Base-by-base conservation (phyloP, 2,329 filamentous ascomycete genomes). In the Fusarium sp. region DNA sequence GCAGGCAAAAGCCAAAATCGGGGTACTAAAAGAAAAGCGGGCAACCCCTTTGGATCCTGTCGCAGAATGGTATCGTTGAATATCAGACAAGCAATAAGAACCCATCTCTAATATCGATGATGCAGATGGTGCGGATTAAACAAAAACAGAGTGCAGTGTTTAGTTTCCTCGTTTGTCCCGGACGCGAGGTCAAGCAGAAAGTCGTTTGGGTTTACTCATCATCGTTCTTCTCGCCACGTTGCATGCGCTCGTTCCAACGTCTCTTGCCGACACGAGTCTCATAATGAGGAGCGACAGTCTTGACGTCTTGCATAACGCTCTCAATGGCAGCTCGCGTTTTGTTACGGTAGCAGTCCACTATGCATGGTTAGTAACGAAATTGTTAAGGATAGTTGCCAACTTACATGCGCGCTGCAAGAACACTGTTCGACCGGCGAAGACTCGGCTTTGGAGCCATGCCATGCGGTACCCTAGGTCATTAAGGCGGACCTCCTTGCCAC, bases 391-490 rank as follows among this genome's bases (percentile, higher is more conserved):
- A 9, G 34, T 28, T 37, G 33, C 13, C 18, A 23, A 91, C 94
- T 89, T 83, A 97, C 94, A 83, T 73, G 94, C 94, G 84, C 93
- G 90, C 79, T 97, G 95, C 74, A 97, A 83, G 79, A 97, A 97
- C 47, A 97, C 85, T 40, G 91, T 93, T 72, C 93, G 87, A 13
- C 91, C 92, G 2, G 94, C 91, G 82, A 98, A 97, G 12, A 95
- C 92, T 75, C 95, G 87, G 78, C 94, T 96, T 82, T 98, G 95
- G 56, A 94, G 90, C 95, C 96, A 99, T 49, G 93, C 94, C 92
- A 99, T 97, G 46, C 95, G 89, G 78, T 97, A 97, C 4, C 94
- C 95, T 45, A 98, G 83, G 76, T 98, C 94, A 77, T 98, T 98
- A 65, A 98, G 83, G 49, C 92, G 88, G n/a, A 96, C 89, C 77